These are phyloP conservation scores for Xylaria sp. DNA, from an alignment of 2,329 filamentous ascomycete species.

Conservation along the genomic window DNA sequence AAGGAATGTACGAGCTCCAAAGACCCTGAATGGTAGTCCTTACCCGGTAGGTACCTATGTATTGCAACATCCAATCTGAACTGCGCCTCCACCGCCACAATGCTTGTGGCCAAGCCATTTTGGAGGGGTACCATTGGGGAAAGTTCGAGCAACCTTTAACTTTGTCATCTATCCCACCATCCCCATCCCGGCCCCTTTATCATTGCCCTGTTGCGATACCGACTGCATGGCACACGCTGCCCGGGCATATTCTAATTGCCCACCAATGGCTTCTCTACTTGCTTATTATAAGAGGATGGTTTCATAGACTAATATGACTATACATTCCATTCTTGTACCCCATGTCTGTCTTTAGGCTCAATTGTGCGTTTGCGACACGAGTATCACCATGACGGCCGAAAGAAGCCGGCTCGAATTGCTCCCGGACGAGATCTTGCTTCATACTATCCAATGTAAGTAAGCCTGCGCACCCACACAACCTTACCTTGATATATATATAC, in stretches of 20 bases:
- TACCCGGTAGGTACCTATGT: not conserved
- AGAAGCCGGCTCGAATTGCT: slow-evolving; percentile 55
- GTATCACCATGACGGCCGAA: slow-evolving; percentile 29
- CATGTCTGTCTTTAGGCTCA: not conserved
- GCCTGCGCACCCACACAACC: slow-evolving; percentile 33
- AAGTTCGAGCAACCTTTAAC: not conserved
- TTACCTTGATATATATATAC: slow-evolving; percentile 9
- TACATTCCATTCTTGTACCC: not conserved
- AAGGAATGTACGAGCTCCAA: too few relatives aligned
- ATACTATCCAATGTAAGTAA: slow-evolving; percentile 69
- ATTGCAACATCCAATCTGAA: too few relatives aligned
- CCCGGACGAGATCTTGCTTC: slow-evolving; percentile 67
- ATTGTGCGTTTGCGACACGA: not conserved
- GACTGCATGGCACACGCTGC: slow-evolving; percentile 7
- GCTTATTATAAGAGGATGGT: not conserved
- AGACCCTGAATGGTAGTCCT: too few relatives aligned
- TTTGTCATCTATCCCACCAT: slow-evolving; percentile 15
- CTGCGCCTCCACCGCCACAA: not conserved
- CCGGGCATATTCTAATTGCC: not conserved
- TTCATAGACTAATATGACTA: not conserved
- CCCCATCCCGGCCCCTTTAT: not conserved
- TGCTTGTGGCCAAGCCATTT: not conserved
- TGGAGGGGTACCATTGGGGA: slow-evolving; percentile 11
- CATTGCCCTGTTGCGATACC: not conserved
- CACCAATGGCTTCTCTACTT: not conserved